Evolutionary conservation across 2,329 filamentous ascomycete genomes (phyloP), one percentile per base, ranked within the genome.

Genomic region (Talaromyces sp.): DNA sequence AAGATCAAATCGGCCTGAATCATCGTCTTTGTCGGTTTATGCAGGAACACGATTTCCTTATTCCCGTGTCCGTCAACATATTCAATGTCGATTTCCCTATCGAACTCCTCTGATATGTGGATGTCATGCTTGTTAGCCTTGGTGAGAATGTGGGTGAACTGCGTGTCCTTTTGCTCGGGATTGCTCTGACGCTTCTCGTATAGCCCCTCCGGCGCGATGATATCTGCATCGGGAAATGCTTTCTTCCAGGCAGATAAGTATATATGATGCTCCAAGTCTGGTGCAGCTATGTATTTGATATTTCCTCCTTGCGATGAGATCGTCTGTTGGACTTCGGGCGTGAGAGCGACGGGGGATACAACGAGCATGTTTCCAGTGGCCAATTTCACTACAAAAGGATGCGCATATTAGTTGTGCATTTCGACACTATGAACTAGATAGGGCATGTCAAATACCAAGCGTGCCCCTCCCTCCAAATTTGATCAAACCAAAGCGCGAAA

Each of bases 211-310:
- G 91, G 89, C 1, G 87, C 93, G 68, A 97, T 84, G 54, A 99
- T 82, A 68, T 88, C 87, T 32, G 93, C 92, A 48, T 83, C 74
- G 0, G 93, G 92, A 72, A 85, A 97, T 27, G 85, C 89, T 54
- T 83, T 79, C 68, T 89, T 86, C 93, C 94, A 99, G 54, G 90
- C 82, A 0, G 89, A 88, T 58, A 99, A 74, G 79, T 94, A 95
- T 72, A 99, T 91, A 82, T 99, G 94, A 76, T 99, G 94, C 79
- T 99, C 92, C 57, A 90, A 82, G 74, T 99, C 94, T 1, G 89
- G 85, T 0, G 94, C 93, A 27, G 93, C 81, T 65, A 99, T 87
- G 81, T 97, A 97, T 66, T 83, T 84, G 56, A 97, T 85, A 48
- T 85, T 82, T 55, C 87, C 87, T 63, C 87, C 87, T 60, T 91